Evolutionary conservation across 2,329 filamentous ascomycete genomes (phyloP).

Genomic region (Apiospora sp.): DNA sequence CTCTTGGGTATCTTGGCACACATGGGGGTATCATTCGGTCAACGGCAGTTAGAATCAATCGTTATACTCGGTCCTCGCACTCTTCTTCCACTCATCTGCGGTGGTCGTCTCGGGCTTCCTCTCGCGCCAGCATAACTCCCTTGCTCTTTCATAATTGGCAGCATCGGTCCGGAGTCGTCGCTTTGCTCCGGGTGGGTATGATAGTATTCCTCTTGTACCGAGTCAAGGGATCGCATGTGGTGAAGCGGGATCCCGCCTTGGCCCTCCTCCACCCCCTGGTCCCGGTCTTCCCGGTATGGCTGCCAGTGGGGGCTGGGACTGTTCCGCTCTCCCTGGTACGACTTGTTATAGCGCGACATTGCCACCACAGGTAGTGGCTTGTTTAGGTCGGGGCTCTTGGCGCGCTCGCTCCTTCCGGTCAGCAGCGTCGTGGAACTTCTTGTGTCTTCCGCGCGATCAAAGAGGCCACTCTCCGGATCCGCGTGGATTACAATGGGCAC

Average conservation of each 20-base stretch:
- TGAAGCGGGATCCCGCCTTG: slow-evolving; percentile 24
- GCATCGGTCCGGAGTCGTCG: slow-evolving; percentile 32
- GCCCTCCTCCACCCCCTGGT: not conserved
- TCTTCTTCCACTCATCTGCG: not conserved
- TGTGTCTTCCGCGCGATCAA: not conserved
- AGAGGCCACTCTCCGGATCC: slow-evolving; percentile 6
- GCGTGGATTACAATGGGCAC: not conserved
- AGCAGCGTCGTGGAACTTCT: not conserved
- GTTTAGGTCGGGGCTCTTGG: not conserved
- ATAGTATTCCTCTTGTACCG: slow-evolving; percentile 29
- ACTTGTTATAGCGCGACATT: slow-evolving; percentile 26
- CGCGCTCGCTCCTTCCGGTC: not conserved
- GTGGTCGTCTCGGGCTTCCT: not conserved
- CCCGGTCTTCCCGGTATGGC: not conserved
- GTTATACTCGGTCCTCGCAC: not conserved
- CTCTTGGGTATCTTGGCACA: slow-evolving; percentile 12
- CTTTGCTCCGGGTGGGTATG: slow-evolving; percentile 30
- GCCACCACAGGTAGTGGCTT: slow-evolving; percentile 24
- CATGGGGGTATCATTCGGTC: slow-evolving; percentile 15
- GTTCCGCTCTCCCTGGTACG: not conserved
- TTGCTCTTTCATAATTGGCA: slow-evolving; percentile 31
- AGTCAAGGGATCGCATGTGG: slow-evolving; percentile 23
- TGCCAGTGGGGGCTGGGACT: slow-evolving; percentile 1
- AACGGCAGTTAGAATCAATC: not conserved
- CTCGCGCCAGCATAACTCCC: not conserved